Evolutionary conservation across 202 grass and related monocot genomes (phyloP), one percentile per base, ranked within the genome.

Genomic region (Musa balbisiana): DNA sequence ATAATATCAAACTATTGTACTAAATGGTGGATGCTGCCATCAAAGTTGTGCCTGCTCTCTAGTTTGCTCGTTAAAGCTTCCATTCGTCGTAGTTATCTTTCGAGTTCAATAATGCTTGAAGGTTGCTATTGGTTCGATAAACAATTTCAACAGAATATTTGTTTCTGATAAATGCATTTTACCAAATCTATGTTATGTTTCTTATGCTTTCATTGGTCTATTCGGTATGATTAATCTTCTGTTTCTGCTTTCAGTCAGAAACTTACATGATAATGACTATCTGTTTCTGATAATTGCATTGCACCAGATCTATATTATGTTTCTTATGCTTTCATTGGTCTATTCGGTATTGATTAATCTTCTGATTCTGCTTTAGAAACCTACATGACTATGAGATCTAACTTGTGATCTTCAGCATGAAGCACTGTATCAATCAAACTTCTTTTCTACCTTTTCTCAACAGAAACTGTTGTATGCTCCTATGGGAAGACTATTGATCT

Each of bases 381-480:
- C 3, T 58, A 58, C 14, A 58, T n/a, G 56, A 60, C 6, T 21
- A 19, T 5, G 8, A 60, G 6, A 60, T 43, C 4, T n/a, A 60
- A 60, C 56, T 20, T 60, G 4, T 43, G 33, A 60, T 60, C 56
- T 60, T 60, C 4, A n/a, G 8, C 16, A 8, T 60, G 17, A 16
- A 60, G 56, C 56, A 21, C 14, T 60, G 3, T n/a, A 24, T 23
- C 6, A 33, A 54, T 64, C 53, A 26, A 15, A 2, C 9, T 53
- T 53, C 15, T 56, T 29, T 64, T 64, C 19, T 68, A 43, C 12
- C 71, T 77, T 26, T 70, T 22, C 10, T 25, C 16, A 80, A 83
- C 87, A 98, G 94, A 93, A 98, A 13, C 76, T 98, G 2, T 73
- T 98, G 73, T 98, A 98, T 62, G 91, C 83, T n/a, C 94, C 90